phyloP scores from a whole-genome alignment of 164 flowering plant genomes.

The Akebia trifoliata region DNA sequence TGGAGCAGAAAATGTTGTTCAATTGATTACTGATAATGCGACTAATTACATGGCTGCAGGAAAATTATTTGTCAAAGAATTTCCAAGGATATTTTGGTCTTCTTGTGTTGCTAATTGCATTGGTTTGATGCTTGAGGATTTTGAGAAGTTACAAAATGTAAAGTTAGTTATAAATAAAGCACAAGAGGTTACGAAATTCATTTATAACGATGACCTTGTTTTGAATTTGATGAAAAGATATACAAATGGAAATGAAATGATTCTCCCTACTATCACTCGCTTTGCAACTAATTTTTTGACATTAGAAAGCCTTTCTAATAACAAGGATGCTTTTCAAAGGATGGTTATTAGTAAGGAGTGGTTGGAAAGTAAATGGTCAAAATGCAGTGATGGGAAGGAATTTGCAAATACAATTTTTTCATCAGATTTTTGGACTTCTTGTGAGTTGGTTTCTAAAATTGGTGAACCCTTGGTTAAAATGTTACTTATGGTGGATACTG shows the following conservation, averaged over 20 bases:
- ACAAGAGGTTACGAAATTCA: not conserved
- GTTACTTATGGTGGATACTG: not conserved
- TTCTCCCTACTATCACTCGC: not conserved
- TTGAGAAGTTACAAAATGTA: not conserved
- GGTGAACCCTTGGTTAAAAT: not conserved
- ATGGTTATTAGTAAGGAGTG: constrained; percentile 3
- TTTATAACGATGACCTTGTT: constrained; percentile 8
- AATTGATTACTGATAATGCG: constrained; percentile 16
- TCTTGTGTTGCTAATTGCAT: constrained; percentile 14
- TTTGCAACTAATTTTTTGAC: constrained; percentile 11
- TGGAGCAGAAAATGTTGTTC: not conserved
- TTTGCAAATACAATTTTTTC: not conserved
- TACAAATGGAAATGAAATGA: not conserved
- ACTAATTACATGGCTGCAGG: constrained; percentile 4
- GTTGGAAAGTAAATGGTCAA: not conserved
- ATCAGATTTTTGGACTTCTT: not conserved
- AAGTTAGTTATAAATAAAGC: not conserved
- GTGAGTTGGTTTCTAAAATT: not conserved
- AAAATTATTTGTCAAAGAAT: not conserved
- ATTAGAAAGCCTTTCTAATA: constrained; percentile 3
- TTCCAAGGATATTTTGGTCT: constrained; percentile 6
- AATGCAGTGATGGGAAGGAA: not conserved
- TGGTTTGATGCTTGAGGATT: constrained; percentile 7
- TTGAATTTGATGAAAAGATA: not conserved
- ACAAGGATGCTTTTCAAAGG: constrained; percentile 7